Percentiles rank a stretch among this genome's conserved stretches.
These are phyloP conservation scores for Rhizopus arrhizus DNA, from an alignment of 371 early-diverging fungal genomes.

Conservation along the genomic window DNA sequence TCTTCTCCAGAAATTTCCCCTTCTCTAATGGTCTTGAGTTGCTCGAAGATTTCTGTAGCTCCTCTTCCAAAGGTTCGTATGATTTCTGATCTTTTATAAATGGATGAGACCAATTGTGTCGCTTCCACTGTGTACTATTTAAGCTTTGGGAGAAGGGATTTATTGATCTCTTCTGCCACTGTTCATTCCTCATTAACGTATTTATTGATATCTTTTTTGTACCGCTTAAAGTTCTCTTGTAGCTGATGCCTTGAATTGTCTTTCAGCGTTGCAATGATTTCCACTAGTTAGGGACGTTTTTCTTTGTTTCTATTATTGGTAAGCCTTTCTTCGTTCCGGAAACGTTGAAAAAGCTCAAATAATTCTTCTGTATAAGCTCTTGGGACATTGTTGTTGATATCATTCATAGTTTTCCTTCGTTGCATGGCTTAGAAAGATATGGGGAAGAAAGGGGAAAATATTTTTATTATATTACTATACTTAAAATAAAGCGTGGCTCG, in stretches of 20 bases:
- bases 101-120: neutral
- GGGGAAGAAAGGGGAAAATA: no score
- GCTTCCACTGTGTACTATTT: neutral
- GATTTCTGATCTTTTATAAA: constrained; percentile 1
- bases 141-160: neutral
- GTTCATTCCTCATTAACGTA: neutral
- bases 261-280: neutral
- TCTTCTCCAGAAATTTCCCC: no score
- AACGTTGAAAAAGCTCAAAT: neutral
- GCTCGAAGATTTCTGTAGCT: neutral
- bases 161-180: neutral
- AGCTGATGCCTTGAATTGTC: neutral
- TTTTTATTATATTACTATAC: no score
- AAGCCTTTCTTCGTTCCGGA: neutral
- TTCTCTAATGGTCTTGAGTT: neutral
- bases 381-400: no score
- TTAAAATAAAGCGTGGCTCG: no score
- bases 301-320: neutral
- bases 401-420: no score
- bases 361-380: no score
- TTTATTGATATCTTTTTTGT: neutral
- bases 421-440: no score
- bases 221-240: neutral
- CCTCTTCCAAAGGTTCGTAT: neutral
- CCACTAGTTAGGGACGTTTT: neutral